Percentiles rank a stretch among this genome's conserved stretches.
Evolutionary conservation across 176 grass and related monocot genomes (phyloP).

Genomic region (Avena eriantha): DNA sequence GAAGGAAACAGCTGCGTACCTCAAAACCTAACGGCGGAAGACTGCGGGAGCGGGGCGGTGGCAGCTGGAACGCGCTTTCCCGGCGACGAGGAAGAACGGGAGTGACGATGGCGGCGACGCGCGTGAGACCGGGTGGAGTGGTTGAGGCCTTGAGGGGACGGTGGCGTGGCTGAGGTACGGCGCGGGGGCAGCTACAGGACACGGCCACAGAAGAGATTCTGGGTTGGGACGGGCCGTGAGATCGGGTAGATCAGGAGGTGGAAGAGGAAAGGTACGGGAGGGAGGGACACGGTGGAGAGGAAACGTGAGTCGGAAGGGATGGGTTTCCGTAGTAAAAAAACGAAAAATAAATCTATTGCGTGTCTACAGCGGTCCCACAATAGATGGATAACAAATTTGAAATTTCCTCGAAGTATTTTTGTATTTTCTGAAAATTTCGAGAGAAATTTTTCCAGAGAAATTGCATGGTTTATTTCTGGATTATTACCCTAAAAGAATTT

Average conservation of each 20-base stretch:
- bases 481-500: no score
- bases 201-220: neutral
- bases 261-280: neutral
- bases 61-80: neutral
- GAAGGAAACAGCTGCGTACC: neutral
- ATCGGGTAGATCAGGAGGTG: neutral
- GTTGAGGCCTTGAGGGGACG: neutral
- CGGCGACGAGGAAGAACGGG: neutral
- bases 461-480: no score
- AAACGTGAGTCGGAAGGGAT: neutral
- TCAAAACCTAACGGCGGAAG: neutral
- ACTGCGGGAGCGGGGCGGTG: neutral
- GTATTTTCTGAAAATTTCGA: no score
- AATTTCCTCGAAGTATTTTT: no score
- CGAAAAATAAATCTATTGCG: neutral
- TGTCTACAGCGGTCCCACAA: neutral
- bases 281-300: neutral
- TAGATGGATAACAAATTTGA: no score
- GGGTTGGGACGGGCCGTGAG: neutral
- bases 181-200: neutral
- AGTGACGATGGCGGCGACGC: neutral
- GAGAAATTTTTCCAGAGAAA: no score
- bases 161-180: neutral
- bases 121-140: neutral
- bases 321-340: neutral